Base-by-base conservation (phyloP, 257 asterid species). In the Scutellaria galericulata region DNA sequence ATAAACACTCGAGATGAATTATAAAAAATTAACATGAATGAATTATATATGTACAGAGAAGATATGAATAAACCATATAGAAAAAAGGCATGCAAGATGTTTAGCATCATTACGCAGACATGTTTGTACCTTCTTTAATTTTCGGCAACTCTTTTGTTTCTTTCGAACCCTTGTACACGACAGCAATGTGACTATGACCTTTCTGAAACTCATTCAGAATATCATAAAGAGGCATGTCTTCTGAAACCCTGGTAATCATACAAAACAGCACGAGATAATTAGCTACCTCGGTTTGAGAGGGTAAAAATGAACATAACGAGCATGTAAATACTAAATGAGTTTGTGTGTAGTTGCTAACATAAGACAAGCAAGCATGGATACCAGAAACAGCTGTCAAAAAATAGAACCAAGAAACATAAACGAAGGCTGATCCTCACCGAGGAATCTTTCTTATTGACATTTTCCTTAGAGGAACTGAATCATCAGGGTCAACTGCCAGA, bases 101-200 rank as follows among this genome's bases (percentile, higher is more conserved):
- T 64, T 18, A 15, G 54, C 66, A 54, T 7, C 5, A 31, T 68
- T 66, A 10, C 4, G 70, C 12, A 13, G 52, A 48, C 41, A 59
- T 18, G 66, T n/a, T 58, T 56, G 51, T 70, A 81, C 87, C 86
- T 83, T 87, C 94, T 79, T 87, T 87, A 70, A 75, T 72, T 52
- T 85, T 87, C 75, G 76, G 84, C 60, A 79, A 67, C 12, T 86
- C 94, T 79, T 86, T 87, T 51, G 81, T 82, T 85, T 86, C 91
- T 13, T 88, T 83, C 64, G 91, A 75, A 81, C 88, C 96, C 83
- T 80, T 83, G 68, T 85, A 91, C 52, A 94, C 98, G 40, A 90
- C 97, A 58, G 98, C 99, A 58, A 94, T 80, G 92, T 94, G 99
- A 80, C 99, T 91, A 80, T 94, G 99, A 53, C 99, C 99, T 88